These are phyloP conservation scores for Xylaria sp. DNA, from an alignment of 2,329 filamentous ascomycete genomes.

Conservation along the genomic window DNA sequence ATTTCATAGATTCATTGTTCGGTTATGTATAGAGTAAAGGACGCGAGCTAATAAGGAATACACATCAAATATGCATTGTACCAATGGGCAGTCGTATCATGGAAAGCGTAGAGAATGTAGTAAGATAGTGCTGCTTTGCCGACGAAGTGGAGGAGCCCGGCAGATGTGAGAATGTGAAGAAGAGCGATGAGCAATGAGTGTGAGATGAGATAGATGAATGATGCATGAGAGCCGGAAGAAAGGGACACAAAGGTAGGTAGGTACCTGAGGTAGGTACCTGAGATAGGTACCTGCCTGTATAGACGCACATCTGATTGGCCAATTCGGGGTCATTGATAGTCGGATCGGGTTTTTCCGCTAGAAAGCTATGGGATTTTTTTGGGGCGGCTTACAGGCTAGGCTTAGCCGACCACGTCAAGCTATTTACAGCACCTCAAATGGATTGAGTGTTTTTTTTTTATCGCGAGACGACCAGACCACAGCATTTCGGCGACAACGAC, in stretches of 20 bases:
- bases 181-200: background rate
- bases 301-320: slow-evolving; percentile 30
- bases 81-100: background rate
- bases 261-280: background rate
- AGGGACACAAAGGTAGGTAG: background rate
- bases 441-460: slow-evolving; percentile 61
- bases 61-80: slow-evolving; percentile 7
- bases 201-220: background rate
- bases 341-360: slow-evolving; percentile 50
- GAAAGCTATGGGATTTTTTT: slow-evolving; percentile 39
- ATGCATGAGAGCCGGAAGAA: background rate
- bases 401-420: slow-evolving; percentile 35
- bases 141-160: background rate
- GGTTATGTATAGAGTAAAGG: slow-evolving; percentile 31
- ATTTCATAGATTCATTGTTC: slow-evolving; percentile 25
- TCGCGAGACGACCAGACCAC: slow-evolving; percentile 42
- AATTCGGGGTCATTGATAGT: slow-evolving; percentile 34
- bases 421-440: slow-evolving; percentile 24
- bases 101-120: background rate
- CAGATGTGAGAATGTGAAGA: background rate
- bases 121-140: background rate
- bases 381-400: slow-evolving; percentile 34
- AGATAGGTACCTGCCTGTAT: background rate
- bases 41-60: slow-evolving; percentile 22
- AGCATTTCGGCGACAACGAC: slow-evolving; percentile 44